These are phyloP conservation scores for Xanthoconium separans DNA, from an alignment of 1,284 basidiomycete species.

Conservation along the genomic window DNA sequence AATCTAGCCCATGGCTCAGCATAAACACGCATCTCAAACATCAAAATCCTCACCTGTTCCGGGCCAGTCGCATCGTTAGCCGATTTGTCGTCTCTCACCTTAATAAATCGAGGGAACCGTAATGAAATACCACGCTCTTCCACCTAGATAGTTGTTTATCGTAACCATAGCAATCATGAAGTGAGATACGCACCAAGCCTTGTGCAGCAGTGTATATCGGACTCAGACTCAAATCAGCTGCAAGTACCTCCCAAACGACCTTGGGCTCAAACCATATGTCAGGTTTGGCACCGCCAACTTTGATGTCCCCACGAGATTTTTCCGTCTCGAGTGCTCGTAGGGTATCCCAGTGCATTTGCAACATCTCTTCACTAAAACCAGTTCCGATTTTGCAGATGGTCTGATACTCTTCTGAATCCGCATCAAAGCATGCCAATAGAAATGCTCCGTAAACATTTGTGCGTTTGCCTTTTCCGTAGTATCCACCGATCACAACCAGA, in stretches of 20 bases:
- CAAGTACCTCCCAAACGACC: slow-evolving; percentile 97
- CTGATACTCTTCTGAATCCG: slow-evolving; percentile 88
- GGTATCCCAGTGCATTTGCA: slow-evolving; percentile 81
- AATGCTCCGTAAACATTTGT: slow-evolving; percentile 97
- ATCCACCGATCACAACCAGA: slow-evolving; percentile 94
- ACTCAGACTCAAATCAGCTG: slow-evolving; percentile 95
- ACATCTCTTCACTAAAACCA: slow-evolving; percentile 91
- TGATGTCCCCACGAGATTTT: slow-evolving; percentile 74
- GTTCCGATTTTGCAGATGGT: slow-evolving; percentile 99
- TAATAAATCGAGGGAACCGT: slow-evolving; percentile 94
- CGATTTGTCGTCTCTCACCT: slow-evolving; percentile 89
- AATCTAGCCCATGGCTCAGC: slow-evolving; percentile 54
- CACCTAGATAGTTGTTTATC: slow-evolving; percentile 46
- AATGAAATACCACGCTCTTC: slow-evolving; percentile 91
- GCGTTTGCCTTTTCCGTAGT: slow-evolving; percentile 97
- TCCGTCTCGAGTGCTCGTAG: slow-evolving; percentile 77
- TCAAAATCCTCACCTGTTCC: slow-evolving; percentile 66
- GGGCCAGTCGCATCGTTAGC: slow-evolving; percentile 90
- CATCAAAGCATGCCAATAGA: slow-evolving; percentile 92
- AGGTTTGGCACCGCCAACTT: slow-evolving; percentile 88
- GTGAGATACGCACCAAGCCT: slow-evolving; percentile 63
- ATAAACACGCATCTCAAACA: neutral
- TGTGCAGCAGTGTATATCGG: slow-evolving; percentile 98
- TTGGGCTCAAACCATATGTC: slow-evolving; percentile 96
- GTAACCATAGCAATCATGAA: neutral